A percentile compares a stretch with the other conserved stretches of the same genome.
These are phyloP conservation scores for Plenodomus biglobosus DNA, from an alignment of 2,329 filamentous ascomycete species.

Conservation along the genomic window DNA sequence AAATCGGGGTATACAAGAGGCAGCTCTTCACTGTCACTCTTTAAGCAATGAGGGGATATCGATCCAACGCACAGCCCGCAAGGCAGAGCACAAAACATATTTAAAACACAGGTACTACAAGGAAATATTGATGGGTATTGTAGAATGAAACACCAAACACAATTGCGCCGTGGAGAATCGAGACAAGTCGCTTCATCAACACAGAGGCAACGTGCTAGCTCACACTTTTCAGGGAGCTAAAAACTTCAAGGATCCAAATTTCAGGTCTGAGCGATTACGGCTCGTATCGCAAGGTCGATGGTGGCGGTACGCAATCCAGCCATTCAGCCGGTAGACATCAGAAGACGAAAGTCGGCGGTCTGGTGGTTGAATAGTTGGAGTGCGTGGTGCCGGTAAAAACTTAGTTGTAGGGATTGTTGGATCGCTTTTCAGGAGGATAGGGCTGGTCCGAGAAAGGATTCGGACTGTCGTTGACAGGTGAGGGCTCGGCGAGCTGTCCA, in stretches of 20 bases:
- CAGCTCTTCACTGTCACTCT: constrained; percentile 14
- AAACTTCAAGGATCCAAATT: constrained; percentile 42
- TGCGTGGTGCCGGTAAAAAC: constrained; percentile 8
- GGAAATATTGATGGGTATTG: constrained; percentile 22
- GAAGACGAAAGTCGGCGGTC: constrained; percentile 50
- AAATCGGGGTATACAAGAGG: background rate
- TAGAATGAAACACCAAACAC: constrained; percentile 42
- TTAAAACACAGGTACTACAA: constrained; percentile 41
- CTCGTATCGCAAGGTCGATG: constrained; percentile 39
- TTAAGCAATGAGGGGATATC: constrained; percentile 39
- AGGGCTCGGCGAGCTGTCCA: constrained; percentile 48
- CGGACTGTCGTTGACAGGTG: constrained; percentile 42
- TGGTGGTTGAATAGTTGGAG: constrained; percentile 29
- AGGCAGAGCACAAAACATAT: constrained; percentile 42
- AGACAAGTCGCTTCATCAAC: constrained; percentile 43
- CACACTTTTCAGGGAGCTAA: constrained; percentile 37
- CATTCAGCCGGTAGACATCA: constrained; percentile 43
- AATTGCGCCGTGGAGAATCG: constrained; percentile 24
- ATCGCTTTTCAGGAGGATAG: constrained; percentile 23
- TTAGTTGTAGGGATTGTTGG: constrained; percentile 47
- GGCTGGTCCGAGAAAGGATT: constrained; percentile 39
- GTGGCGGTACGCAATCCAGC: constrained; percentile 11
- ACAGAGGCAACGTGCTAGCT: constrained; percentile 32
- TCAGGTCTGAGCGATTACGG: constrained; percentile 49
- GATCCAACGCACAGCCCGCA: constrained; percentile 36